Evolutionary conservation across 1,284 basidiomycete genomes (phyloP).

Genomic region (Heliocybe sulcata): DNA sequence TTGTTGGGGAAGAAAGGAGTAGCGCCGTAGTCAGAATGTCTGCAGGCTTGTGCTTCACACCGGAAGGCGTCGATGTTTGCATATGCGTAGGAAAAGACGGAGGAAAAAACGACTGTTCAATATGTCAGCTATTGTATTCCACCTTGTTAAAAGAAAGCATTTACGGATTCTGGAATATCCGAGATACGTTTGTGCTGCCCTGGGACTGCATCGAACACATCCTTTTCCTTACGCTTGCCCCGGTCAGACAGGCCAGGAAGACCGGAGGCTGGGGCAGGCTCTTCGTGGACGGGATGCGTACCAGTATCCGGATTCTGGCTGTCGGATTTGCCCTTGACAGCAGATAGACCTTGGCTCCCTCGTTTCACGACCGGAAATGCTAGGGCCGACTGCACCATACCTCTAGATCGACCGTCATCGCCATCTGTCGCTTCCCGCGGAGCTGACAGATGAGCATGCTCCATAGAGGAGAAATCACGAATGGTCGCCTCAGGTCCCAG

Average conservation of each 20-base stretch:
- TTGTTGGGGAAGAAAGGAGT: constrained; percentile 15
- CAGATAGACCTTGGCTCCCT: background rate
- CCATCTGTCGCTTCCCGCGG: background rate
- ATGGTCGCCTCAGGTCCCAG: background rate
- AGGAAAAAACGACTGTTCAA: constrained; percentile 21
- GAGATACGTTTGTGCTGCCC: background rate
- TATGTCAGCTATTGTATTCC: background rate
- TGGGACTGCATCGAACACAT: background rate
- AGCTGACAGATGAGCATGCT: background rate
- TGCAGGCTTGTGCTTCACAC: constrained; percentile 16
- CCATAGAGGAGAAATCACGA: background rate
- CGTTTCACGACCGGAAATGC: constrained; percentile 3
- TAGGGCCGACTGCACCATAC: background rate
- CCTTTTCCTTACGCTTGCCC: background rate
- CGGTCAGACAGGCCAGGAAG: background rate
- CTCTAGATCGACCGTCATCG: background rate
- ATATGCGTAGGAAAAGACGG: constrained; percentile 32
- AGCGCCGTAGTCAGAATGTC: constrained; percentile 19
- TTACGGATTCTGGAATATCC: background rate
- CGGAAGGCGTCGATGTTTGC: constrained; percentile 27
- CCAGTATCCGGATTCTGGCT: background rate
- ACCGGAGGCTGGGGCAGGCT: background rate
- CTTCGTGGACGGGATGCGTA: background rate
- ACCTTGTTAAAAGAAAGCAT: background rate
- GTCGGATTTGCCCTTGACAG: background rate